Evolutionary conservation across 1,139 yeast genomes (phyloP), one percentile per base, ranked within the genome.

Genomic region (Saccharomyces hybrid): DNA sequence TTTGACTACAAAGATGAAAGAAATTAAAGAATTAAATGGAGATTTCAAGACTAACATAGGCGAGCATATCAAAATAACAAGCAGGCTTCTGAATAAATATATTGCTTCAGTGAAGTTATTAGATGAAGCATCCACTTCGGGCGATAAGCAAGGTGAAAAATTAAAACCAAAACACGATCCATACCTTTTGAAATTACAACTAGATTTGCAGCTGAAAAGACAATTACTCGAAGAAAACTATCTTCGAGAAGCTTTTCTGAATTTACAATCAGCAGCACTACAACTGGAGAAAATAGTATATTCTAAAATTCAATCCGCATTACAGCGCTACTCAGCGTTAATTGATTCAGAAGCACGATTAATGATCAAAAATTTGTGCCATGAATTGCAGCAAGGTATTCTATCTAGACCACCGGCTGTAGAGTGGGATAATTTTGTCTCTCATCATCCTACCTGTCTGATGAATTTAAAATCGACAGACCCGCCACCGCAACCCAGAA

Each of bases 401-500:
- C 71, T 84, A 48, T 72, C 81, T 41, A 82, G 83, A 62, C 84
- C 82, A 55, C 73, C 81, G 3, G 77, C 75, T 31, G 75, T 80
- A 60, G 93, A 86, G 70, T 86, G 93, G 93, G 88, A 85, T 65
- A 79, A 81, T 41, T 85, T 84, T 60, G 82, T 86, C 54, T 75
- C 81, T 56, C 83, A 83, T 55, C 70, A 72, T 53, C 73, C 76
- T 2, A 69, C 67, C 50, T 74, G 75, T 50, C 59, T 75, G 42
- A 50, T 77, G 28, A 60, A 66, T 29, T 68, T 77, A 61, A 69
- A 65, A 53, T 74, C 82, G 55, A 82, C 77, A 58, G 77, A 81
- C 51, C 73, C 76, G 7, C 71, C 68, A 19, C 76, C 76, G 4
- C 59, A 55, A n/a, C 77, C 60, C 60, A 82, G 78, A 73, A 82